A percentile compares a stretch with the other conserved stretches of the same genome.
These are phyloP conservation scores for Cicer arietinum DNA, from an alignment of 306 rosid genomes.

Conservation along the genomic window DNA sequence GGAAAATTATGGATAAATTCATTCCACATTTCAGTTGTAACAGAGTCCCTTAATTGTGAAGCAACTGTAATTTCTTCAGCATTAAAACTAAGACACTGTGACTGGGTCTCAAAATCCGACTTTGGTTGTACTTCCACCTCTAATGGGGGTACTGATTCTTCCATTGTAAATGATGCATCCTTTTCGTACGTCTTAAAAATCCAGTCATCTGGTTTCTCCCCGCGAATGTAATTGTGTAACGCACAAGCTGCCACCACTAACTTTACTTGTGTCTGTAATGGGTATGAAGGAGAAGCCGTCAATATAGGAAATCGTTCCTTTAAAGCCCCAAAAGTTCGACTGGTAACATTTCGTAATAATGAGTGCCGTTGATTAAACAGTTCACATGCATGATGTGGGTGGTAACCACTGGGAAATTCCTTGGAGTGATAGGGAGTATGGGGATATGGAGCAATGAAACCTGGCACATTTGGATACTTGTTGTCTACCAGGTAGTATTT, in stretches of 20 bases:
- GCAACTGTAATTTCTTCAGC: conserved; percentile 57
- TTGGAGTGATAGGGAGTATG: conserved; percentile 56
- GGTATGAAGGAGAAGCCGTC: conserved; percentile 82
- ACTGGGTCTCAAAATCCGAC: conserved; percentile 44
- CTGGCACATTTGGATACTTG: conserved; percentile 77
- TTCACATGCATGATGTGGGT: conserved; percentile 73
- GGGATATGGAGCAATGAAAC: conserved; percentile 82
- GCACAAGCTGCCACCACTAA: conserved; percentile 87
- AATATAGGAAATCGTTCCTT: conserved; percentile 84
- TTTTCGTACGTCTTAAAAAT: conserved; percentile 69
- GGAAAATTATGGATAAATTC: conserved; percentile 62
- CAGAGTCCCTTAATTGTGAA: conserved; percentile 62
- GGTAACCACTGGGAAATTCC: conserved; percentile 65
- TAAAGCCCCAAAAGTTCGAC: conserved; percentile 65
- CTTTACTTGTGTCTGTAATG: conserved; percentile 87
- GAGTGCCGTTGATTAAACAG: conserved; percentile 85
- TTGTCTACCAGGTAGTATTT: conserved; percentile 81
- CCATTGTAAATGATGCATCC: conserved; percentile 48
- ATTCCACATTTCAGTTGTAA: conserved; percentile 81
- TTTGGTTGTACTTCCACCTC: conserved; percentile 50
- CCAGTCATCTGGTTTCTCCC: conserved; percentile 79
- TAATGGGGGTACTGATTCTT: conserved; percentile 54
- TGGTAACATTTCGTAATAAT: conserved; percentile 59
- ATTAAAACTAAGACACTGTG: conserved; percentile 53
- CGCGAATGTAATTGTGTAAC: conserved; percentile 76